Evolutionary conservation across 768 basidiomycete species (phyloP).

Genomic region (Arthromyces matolae): DNA sequence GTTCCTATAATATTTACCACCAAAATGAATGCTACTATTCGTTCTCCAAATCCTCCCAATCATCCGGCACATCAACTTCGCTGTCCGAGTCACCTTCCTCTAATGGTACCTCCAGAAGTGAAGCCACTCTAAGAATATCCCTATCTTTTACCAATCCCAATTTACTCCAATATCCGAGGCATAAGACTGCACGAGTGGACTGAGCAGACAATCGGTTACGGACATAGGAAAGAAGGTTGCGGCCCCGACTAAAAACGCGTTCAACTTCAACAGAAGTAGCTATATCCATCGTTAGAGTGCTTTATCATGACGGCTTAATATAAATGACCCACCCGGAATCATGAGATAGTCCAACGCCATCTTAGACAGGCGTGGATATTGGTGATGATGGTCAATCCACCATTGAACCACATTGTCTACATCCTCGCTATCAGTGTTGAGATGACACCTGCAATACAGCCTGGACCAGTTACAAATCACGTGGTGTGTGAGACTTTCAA

Average conservation of each 20-base stretch:
- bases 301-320: too few relatives aligned
- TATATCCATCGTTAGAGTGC: too few relatives aligned
- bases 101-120: neutral
- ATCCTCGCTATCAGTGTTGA: neutral
- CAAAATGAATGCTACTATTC: too few relatives aligned
- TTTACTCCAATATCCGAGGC: neutral
- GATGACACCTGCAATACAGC: neutral
- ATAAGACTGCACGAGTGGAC: neutral
- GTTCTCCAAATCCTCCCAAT: too few relatives aligned
- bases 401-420: neutral
- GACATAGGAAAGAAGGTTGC: neutral
- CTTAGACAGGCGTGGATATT: neutral
- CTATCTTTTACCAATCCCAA: neutral
- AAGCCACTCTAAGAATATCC: conserved; percentile 13
- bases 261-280: neutral
- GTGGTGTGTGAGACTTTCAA: neutral
- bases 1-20: too few relatives aligned
- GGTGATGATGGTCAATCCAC: neutral
- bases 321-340: neutral
- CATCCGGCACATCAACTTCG: too few relatives aligned
- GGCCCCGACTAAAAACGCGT: neutral
- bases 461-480: too few relatives aligned
- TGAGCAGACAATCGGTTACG: neutral
- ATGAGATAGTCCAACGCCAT: neutral
- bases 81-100: neutral